Percentiles rank a stretch among this genome's conserved stretches.
These are phyloP conservation scores for Pyrrhoderma noxium DNA, from an alignment of 1,284 basidiomycete genomes.

Conservation along the genomic window DNA sequence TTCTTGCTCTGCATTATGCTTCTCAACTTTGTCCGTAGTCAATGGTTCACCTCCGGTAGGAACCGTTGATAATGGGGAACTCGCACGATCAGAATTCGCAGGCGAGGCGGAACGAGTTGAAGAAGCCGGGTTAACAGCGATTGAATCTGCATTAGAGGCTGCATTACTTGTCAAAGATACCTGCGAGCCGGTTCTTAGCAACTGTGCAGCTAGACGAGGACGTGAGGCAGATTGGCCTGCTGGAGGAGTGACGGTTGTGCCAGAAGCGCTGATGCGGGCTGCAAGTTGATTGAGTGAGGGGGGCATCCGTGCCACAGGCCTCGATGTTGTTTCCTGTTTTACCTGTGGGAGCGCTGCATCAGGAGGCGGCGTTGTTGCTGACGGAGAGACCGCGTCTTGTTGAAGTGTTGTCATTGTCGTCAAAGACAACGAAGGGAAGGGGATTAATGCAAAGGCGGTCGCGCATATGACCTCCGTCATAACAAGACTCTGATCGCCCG, in stretches of 20 bases:
- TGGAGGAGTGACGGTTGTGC: constrained; percentile 25
- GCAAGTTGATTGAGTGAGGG: constrained; percentile 74
- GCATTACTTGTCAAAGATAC: constrained; percentile 44
- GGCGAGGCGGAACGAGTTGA: constrained; percentile 54
- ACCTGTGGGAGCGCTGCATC: constrained; percentile 15
- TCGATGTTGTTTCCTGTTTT: constrained; percentile 33
- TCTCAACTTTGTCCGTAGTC: constrained; percentile 52
- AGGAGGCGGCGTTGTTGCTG: not conserved
- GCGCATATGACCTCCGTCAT: too few relatives aligned
- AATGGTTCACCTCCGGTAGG: constrained; percentile 42
- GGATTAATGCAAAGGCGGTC: too few relatives aligned
- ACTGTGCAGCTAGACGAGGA: constrained; percentile 65
- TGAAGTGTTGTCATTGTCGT: constrained; percentile 13
- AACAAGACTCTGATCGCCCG: too few relatives aligned
- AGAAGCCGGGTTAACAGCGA: constrained; percentile 51
- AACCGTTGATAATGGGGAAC: constrained; percentile 42
- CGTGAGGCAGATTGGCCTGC: constrained; percentile 33
- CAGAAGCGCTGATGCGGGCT: constrained; percentile 51
- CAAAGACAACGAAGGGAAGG: constrained; percentile 7
- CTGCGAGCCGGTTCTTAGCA: constrained; percentile 58
- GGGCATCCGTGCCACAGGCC: constrained; percentile 37
- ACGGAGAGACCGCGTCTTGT: constrained; percentile 4
- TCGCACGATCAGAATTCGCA: constrained; percentile 27
- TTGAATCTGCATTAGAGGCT: constrained; percentile 50
- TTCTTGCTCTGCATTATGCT: constrained; percentile 47